These are phyloP conservation scores for Coemansia sp. DNA, from an alignment of 192 early-diverging fungal genomes.

Conservation along the genomic window DNA sequence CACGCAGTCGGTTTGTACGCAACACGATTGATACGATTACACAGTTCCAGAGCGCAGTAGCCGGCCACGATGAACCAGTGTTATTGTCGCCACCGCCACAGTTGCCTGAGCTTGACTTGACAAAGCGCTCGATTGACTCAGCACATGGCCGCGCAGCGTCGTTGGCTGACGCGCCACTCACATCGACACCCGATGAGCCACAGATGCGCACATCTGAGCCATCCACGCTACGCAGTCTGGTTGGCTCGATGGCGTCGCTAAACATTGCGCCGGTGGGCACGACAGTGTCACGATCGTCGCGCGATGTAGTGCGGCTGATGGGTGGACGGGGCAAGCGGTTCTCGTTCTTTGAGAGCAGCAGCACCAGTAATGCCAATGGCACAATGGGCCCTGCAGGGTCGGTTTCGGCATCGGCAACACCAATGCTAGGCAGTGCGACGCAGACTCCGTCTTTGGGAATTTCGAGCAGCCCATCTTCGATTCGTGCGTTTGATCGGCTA, in stretches of 20 bases:
- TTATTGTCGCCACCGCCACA: slow-evolving; percentile 36
- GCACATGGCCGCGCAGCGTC: slow-evolving; percentile 4
- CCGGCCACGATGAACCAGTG: slow-evolving; percentile 1
- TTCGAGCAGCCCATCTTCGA: slow-evolving; percentile 21
- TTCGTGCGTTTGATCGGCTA: slow-evolving; percentile 50
- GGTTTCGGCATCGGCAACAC: slow-evolving; percentile 7
- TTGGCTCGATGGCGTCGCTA: slow-evolving; percentile 52
- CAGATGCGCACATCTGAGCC: slow-evolving; percentile 4
- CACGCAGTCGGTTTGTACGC: slow-evolving; percentile 66
- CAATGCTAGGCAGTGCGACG: slow-evolving; percentile 13
- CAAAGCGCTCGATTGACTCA: slow-evolving; percentile 44
- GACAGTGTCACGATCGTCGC: slow-evolving; percentile 41
- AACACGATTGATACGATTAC: slow-evolving; percentile 66
- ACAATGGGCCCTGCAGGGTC: background rate
- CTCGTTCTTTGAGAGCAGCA: slow-evolving; percentile 50
- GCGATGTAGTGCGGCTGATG: slow-evolving; percentile 54
- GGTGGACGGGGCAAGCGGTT: slow-evolving; percentile 53
- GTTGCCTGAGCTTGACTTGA: slow-evolving; percentile 51
- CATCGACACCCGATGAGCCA: background rate
- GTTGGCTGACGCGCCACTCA: slow-evolving; percentile 9
- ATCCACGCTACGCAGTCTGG: slow-evolving; percentile 38
- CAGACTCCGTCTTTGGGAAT: slow-evolving; percentile 16
- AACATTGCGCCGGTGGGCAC: slow-evolving; percentile 25
- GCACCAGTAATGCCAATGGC: slow-evolving; percentile 14
- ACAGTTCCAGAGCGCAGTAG: slow-evolving; percentile 39